phyloP scores from a whole-genome alignment of 164 flowering plant species.

The Taxillus chinensis region DNA sequence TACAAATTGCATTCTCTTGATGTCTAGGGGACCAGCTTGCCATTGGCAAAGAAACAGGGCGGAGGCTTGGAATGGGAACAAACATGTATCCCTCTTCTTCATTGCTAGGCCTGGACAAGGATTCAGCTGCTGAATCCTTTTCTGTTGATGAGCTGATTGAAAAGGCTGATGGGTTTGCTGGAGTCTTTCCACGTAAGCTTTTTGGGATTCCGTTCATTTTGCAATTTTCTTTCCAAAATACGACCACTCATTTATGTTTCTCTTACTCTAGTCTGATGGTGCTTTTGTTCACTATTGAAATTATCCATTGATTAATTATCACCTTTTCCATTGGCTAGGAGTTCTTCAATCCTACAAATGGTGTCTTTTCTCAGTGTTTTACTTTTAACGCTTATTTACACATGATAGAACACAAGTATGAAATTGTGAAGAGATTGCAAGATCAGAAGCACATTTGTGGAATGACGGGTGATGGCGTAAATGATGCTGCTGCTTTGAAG shows the following conservation, averaged over 20 bases:
- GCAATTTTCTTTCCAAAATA: no score
- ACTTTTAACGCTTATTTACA: background rate
- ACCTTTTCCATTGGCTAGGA: no score
- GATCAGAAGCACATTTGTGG: slow-evolving; percentile 75
- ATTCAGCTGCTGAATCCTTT: slow-evolving; percentile 41
- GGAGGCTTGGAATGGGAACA: slow-evolving; percentile 73
- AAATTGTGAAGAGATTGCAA: slow-evolving; percentile 72
- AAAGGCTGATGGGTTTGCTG: slow-evolving; percentile 76
- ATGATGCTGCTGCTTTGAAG: slow-evolving; percentile 75
- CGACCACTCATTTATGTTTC: background rate
- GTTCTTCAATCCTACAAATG: no score
- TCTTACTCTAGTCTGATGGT: background rate
- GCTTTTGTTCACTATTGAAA: no score
- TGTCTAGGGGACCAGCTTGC: slow-evolving; percentile 73
- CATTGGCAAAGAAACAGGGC: slow-evolving; percentile 66
- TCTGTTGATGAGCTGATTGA: slow-evolving; percentile 71
- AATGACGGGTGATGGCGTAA: slow-evolving; percentile 82
- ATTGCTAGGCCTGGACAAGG: slow-evolving; percentile 58
- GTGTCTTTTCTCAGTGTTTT: no score
- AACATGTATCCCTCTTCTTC: slow-evolving; percentile 76
- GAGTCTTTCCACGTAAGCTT: slow-evolving; percentile 60
- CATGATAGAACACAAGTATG: slow-evolving; percentile 57
- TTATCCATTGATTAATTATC: no score
- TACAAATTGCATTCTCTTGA: background rate
- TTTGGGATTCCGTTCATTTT: background rate